phyloP scores from a whole-genome alignment of 2,329 filamentous ascomycete species.

The Trichoderma endophyticum region DNA sequence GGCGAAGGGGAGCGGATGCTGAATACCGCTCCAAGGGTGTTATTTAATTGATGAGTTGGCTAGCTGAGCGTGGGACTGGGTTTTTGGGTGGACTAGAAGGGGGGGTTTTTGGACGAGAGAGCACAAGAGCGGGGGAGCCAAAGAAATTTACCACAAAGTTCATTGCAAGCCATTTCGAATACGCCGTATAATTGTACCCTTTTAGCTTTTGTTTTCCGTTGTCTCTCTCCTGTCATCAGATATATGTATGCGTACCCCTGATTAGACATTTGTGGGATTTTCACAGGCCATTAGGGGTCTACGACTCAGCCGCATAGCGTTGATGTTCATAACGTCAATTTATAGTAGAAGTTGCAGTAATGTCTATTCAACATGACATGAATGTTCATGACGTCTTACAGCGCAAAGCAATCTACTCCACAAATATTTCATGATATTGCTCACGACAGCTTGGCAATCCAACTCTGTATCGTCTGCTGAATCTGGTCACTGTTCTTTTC shows the following conservation, averaged over 20 bases:
- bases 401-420: not conserved
- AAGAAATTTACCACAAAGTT: conserved; percentile 9
- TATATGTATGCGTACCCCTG: not conserved
- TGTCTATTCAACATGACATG: not conserved
- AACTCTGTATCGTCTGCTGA: conserved; percentile 25
- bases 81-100: not conserved
- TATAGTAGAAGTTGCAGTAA: not conserved
- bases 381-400: not conserved
- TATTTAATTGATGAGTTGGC: conserved; percentile 15
- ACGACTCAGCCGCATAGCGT: not conserved
- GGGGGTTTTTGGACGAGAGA: not conserved
- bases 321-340: not conserved
- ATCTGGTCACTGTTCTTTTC: conserved; percentile 47
- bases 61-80: conserved; percentile 8
- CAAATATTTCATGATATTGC: not conserved
- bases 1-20: not conserved
- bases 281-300: not conserved
- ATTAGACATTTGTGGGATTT: not conserved
- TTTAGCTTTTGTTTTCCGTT: not conserved
- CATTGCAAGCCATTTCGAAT: conserved; percentile 12
- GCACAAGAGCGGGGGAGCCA: not conserved
- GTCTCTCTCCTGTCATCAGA: not conserved
- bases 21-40: conserved; percentile 2
- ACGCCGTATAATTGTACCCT: not conserved
- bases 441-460: conserved; percentile 20